These are phyloP conservation scores for Chytriomyces sp. DNA, from an alignment of 192 early-diverging fungal species.

Conservation along the genomic window DNA sequence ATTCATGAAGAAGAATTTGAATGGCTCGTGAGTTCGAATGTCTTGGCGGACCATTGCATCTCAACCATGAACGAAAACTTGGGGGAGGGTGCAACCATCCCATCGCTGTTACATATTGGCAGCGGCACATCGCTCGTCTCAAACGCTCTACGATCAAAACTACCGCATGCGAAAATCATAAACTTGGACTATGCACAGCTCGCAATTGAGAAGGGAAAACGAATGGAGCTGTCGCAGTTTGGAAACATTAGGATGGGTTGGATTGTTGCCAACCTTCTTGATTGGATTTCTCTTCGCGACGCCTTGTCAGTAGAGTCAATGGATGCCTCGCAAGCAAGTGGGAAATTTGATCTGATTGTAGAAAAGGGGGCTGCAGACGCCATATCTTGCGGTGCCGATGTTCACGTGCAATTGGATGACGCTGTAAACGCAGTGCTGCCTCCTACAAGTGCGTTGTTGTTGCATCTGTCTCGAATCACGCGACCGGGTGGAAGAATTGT, in stretches of 20 bases:
- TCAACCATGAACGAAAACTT: neutral
- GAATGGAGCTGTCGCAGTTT: neutral
- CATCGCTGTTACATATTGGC: conserved; percentile 11
- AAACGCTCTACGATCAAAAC: neutral
- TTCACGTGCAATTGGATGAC: neutral
- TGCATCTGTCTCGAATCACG: neutral
- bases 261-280: conserved; percentile 9
- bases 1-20: conserved; percentile 14
- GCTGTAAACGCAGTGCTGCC: neutral
- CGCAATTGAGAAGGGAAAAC: conserved; percentile 5
- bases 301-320: too few species aligned
- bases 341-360: conserved; percentile 1
- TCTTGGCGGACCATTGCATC: neutral
- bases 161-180: neutral
- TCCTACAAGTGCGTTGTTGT: neutral
- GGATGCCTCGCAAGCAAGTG: neutral
- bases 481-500: neutral
- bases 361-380: conserved; percentile 29
- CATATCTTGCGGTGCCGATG: conserved; percentile 15
- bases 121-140: conserved; percentile 11
- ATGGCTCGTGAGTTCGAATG: conserved; percentile 13
- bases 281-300: neutral
- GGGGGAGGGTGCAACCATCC: neutral
- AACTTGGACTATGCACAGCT: conserved; percentile 18
- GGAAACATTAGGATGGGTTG: conserved; percentile 4